A percentile compares a stretch with the other conserved stretches of the same genome.
These are phyloP conservation scores for Brassica cretica DNA, from an alignment of 345 rosid genomes.

Conservation along the genomic window DNA sequence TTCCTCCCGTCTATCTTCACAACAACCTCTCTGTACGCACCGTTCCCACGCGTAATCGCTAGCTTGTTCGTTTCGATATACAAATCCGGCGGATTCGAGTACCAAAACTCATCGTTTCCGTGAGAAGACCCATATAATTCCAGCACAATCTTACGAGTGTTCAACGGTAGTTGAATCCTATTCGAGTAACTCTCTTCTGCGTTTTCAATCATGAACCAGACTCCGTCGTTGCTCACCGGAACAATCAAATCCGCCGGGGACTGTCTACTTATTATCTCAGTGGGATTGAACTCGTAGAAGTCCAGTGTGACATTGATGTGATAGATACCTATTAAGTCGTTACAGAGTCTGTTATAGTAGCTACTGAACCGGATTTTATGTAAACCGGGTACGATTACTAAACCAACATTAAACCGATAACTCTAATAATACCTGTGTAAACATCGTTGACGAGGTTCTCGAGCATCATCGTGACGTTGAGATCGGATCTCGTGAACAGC, in stretches of 20 bases:
- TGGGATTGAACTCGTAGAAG: slow-evolving; percentile 50
- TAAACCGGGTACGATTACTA: neutral
- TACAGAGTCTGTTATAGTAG: neutral
- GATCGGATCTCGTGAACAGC: slow-evolving; percentile 45
- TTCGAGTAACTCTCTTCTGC: slow-evolving; percentile 48
- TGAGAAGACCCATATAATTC: slow-evolving; percentile 79
- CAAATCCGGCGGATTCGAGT: slow-evolving; percentile 76
- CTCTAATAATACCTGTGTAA: slow-evolving; percentile 54
- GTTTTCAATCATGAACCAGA: slow-evolving; percentile 65
- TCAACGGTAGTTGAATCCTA: slow-evolving; percentile 55
- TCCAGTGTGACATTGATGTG: slow-evolving; percentile 58
- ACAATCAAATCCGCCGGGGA: slow-evolving; percentile 70
- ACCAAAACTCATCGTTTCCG: slow-evolving; percentile 93
- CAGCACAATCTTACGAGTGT: slow-evolving; percentile 55
- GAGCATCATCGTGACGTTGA: slow-evolving; percentile 76
- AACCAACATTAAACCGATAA: neutral
- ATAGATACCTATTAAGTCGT: slow-evolving; percentile 58
- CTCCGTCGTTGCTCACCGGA: slow-evolving; percentile 47
- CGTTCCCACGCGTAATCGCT: slow-evolving; percentile 61
- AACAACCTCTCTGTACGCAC: slow-evolving; percentile 69
- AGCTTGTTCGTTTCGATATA: slow-evolving; percentile 62
- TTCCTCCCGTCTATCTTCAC: slow-evolving; percentile 64
- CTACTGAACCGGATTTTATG: neutral
- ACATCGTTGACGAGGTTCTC: slow-evolving; percentile 73
- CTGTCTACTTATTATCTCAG: slow-evolving; percentile 17